Base-by-base conservation (phyloP, 805 yeast species). In the Wickerhamiella brachini region DNA sequence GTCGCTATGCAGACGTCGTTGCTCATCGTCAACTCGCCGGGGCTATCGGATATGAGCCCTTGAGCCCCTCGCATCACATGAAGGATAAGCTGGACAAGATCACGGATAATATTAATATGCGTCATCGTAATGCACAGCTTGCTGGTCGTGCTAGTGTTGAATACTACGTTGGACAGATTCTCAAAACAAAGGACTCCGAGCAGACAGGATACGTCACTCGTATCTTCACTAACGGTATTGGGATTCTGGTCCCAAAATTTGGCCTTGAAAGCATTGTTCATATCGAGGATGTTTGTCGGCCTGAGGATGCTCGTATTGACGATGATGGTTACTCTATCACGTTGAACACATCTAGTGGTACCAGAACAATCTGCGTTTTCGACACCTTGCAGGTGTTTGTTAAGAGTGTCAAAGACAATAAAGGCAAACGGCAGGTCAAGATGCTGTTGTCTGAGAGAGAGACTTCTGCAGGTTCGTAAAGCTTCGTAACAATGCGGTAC, bases 121-220 rank as follows among this genome's bases (percentile, higher is more conserved):
- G 96, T 59, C 99, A 93, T 66, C 80, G 98, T 68, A 93, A 93
- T 65, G 98, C 98, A 0, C 99, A 93, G 69, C 85, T 90, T 72
- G 99, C 99, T 1, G 99, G 98, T 39, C 78, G 99, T 64, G 97
- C 98, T 20, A 85, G 95, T 64, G 86, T 93, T 54, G 98, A 93
- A 66, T 93, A 93, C 69, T 93, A 86, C 62, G 98, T 93, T 48
- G 99, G 99, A 8, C 97, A 93, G 70, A 96, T 90, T 43, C 84
- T 93, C 85, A 85, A 86, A 65, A 81, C 81, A 63, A 81, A 81
- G 59, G 88, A 85, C 62, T 72, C 83, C 38, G 72, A 73, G 15
- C 95, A 86, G 64, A 88, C 86, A 56, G 98, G 97, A 9, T 89
- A 86, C 60, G 82, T 89, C 26, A 88, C 90, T 62, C 85, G 86